These are phyloP conservation scores for Chalciporus piperatus DNA, from an alignment of 768 basidiomycete species.

Conservation along the genomic window DNA sequence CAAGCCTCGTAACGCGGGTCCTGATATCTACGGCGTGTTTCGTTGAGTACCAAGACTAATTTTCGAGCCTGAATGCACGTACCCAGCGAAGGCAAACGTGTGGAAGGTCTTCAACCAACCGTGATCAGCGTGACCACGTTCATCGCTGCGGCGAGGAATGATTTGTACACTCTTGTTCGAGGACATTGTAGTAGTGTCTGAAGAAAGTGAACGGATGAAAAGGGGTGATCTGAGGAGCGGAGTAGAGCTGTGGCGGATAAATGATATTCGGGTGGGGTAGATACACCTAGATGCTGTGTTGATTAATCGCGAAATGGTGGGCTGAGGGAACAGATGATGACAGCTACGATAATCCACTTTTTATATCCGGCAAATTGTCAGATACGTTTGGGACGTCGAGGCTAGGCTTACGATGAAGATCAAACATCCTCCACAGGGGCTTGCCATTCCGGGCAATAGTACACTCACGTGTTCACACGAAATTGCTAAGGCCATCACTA, in stretches of 20 bases:
- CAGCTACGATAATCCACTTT: not conserved
- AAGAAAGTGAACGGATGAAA: not conserved
- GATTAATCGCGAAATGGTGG: conserved; percentile 5
- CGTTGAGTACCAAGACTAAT: conserved; percentile 13
- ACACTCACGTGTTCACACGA: conserved; percentile 12
- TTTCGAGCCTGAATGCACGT: conserved; percentile 24
- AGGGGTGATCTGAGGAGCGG: not conserved
- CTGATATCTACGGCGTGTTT: conserved; percentile 47
- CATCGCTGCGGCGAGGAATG: conserved; percentile 53
- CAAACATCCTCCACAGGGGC: conserved; percentile 7
- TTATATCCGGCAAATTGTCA: conserved; percentile 16
- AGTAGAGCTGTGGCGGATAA: not conserved
- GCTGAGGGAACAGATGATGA: not conserved
- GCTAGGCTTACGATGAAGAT: conserved; percentile 10
- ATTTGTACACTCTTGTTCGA: conserved; percentile 33
- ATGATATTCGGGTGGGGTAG: not conserved
- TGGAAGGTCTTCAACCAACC: conserved; percentile 89
- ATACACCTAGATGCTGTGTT: not conserved
- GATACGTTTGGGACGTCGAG: not conserved
- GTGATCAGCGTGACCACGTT: conserved; percentile 73
- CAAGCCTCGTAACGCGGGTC: conserved; percentile 56
- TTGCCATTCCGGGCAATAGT: conserved; percentile 22
- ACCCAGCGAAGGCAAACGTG: conserved; percentile 76
- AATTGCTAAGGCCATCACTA: conserved; percentile 1
- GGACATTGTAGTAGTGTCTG: conserved; percentile 13